A percentile compares a stretch with the other conserved stretches of the same genome.
Evolutionary conservation across 1,139 yeast genomes (phyloP).

Genomic region (Yamadazyma siamensis): DNA sequence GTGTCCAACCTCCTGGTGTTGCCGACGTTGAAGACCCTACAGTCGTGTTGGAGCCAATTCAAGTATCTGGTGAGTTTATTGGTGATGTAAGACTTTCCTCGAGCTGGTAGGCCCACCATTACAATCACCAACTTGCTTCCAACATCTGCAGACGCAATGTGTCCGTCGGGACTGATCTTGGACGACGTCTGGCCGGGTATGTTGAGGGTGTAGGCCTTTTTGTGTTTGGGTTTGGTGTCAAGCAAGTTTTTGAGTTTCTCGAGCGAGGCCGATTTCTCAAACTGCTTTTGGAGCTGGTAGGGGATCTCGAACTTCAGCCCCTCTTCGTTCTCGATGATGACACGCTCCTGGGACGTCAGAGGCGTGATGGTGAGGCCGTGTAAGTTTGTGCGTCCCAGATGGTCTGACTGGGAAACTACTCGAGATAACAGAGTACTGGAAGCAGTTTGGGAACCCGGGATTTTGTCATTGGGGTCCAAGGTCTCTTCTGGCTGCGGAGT

Average conservation of each 20-base stretch:
- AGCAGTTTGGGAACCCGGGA: neutral
- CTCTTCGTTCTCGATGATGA: constrained; percentile 4
- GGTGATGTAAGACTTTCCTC: constrained; percentile 91
- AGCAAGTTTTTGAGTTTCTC: constrained; percentile 38
- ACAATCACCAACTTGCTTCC: constrained; percentile 87
- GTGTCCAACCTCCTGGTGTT: constrained; percentile 76
- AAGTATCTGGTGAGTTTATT: constrained; percentile 83
- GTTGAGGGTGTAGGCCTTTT: constrained; percentile 75
- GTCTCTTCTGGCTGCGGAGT: constrained; percentile 1
- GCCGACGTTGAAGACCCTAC: constrained; percentile 90
- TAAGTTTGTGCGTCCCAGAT: too few species aligned
- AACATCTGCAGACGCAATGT: constrained; percentile 65
- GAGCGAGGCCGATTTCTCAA: constrained; percentile 41
- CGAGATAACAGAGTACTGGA: neutral
- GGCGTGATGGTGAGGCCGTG: constrained; percentile 2
- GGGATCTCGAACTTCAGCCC: constrained; percentile 22
- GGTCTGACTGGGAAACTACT: neutral
- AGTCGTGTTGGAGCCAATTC: constrained; percentile 90
- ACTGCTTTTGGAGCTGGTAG: constrained; percentile 29
- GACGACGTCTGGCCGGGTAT: constrained; percentile 92
- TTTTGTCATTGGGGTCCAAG: neutral
- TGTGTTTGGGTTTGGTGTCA: constrained; percentile 37
- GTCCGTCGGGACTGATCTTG: constrained; percentile 79
- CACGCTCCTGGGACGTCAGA: constrained; percentile 1
- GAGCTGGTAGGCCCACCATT: constrained; percentile 91